Evolutionary conservation across 345 rosid genomes (phyloP), one percentile per base, ranked within the genome.

Genomic region (Gossypium longicalyx): DNA sequence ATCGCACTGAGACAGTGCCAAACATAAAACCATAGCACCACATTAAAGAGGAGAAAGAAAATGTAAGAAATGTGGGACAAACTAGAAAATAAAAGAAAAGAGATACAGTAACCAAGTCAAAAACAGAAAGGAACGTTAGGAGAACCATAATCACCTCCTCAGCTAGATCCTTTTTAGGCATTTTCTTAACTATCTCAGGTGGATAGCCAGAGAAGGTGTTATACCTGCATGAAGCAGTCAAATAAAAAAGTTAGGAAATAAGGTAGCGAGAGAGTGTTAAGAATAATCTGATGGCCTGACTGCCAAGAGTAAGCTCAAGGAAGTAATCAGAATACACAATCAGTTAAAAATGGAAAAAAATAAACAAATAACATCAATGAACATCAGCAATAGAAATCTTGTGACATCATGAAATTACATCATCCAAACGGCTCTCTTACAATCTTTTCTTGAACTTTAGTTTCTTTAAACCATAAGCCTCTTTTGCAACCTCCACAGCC

Each of bases 101-200:
- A 78, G 67, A 52, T 15, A 41, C 45, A 62, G 22, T 8, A 12
- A 72, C 29, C 51, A 29, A 68, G 57, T 44, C 54, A 59, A 65
- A 29, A 67, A 73, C 56, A 15, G 52, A 41, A 76, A 80, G 61
- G 12, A 47, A 72, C 51, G 16, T 34, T 60, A 19, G 20, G 58
- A 48, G 25, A 45, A 51, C 43, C 48, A 53, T 38, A 68, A 75
- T 75, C 76, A 95, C 99, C 96, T 93, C 99, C 81, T 95, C 98
- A 12, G 97, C 93, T 56, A 95, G 97, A 80, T 95, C 98, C 79
- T 81, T 89, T 81, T 87, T 93, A 25, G 98, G 97, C 99, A 93
- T 91, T 83, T 90, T 95, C 86, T 91, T 95, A 68, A 91, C 98
- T 72, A 95, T 77, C 74, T 95, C 99, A 15, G 99, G 99, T 61